Conservation (phyloP, 257 asterid species). For the Plantago elongata region DNA sequence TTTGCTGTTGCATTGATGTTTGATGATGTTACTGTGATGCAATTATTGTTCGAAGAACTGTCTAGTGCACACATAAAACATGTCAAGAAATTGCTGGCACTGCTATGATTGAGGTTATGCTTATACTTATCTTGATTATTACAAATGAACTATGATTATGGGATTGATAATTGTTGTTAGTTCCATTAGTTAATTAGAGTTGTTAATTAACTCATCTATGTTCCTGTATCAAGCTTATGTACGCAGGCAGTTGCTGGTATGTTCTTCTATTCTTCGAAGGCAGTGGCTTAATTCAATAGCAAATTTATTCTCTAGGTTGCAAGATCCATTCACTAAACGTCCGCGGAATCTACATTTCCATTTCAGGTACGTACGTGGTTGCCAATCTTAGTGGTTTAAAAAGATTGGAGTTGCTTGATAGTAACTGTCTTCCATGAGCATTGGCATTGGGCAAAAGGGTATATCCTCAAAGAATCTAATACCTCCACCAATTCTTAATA, state of each 20-base stretch:
- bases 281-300: neutral
- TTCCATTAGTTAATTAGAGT: no score
- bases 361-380: constrained; percentile 7
- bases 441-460: constrained; percentile 16
- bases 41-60: no score
- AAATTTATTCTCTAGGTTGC: constrained; percentile 1
- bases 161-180: no score
- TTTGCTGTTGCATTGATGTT: no score
- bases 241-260: neutral
- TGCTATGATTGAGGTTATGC: no score
- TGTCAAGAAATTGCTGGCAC: no score
- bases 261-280: neutral
- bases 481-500: neutral
- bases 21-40: no score
- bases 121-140: no score
- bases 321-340: neutral
- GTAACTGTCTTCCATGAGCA: constrained; percentile 1
- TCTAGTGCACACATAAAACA: no score
- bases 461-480: constrained; percentile 19
- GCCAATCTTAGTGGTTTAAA: constrained; percentile 15
- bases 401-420: constrained; percentile 13
- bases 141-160: no score
- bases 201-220: neutral
- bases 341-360: neutral
- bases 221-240: no score